Percentiles rank a stretch among this genome's conserved stretches.
Conservation (phyloP, 1,284 basidiomycete species). For the Tilletia indica region DNA sequence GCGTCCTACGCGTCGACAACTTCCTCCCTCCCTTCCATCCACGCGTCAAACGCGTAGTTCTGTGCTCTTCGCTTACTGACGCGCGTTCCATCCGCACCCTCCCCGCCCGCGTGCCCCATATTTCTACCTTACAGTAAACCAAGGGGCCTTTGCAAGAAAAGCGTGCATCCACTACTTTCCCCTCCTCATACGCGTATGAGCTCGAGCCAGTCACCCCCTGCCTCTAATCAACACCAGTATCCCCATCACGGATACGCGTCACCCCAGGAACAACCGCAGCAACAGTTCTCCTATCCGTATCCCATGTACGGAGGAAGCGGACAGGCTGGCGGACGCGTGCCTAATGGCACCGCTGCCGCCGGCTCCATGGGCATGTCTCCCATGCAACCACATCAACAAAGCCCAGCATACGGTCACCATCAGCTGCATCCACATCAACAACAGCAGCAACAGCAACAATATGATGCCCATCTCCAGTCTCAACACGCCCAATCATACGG, state of each 20-base stretch:
- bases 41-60: conserved; percentile 9
- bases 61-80: not conserved
- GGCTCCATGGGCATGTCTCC: not conserved
- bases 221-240: not conserved
- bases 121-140: not conserved
- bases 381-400: conserved; percentile 1
- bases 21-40: too few species aligned
- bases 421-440: conserved; percentile 1
- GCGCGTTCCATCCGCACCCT: not conserved
- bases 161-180: not conserved
- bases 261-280: not conserved
- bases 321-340: conserved; percentile 7
- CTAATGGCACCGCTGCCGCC: conserved; percentile 8
- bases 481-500: conserved; percentile 15
- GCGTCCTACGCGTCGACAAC: not conserved
- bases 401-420: conserved; percentile 13
- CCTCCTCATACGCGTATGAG: conserved; percentile 2
- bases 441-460: not conserved
- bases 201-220: conserved; percentile 5
- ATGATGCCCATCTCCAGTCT: conserved; percentile 16
- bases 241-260: conserved; percentile 11
- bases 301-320: conserved; percentile 15
- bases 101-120: not conserved
- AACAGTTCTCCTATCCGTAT: not conserved
- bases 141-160: not conserved